Evolutionary conservation across 495 filamentous ascomycete genomes (phyloP).

Genomic region (Podospora fimiseda): DNA sequence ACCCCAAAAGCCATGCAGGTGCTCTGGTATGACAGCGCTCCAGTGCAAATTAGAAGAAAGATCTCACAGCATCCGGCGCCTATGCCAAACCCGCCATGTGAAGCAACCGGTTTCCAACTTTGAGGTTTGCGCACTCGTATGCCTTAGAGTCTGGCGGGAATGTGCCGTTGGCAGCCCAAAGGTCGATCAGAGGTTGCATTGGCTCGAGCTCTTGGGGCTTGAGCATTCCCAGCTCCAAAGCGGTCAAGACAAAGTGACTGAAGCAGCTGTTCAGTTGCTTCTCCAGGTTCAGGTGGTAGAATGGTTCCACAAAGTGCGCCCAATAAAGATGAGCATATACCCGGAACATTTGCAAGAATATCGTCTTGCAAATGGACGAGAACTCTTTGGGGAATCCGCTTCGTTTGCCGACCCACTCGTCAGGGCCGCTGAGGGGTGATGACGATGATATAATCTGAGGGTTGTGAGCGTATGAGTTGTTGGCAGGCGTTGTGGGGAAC

Average conservation of each 20-base stretch:
- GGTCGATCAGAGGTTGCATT: slow-evolving; percentile 85
- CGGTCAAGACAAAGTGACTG: slow-evolving; percentile 85
- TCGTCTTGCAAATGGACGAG: slow-evolving; percentile 76
- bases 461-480: slow-evolving; percentile 50
- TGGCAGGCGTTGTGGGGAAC: slow-evolving; percentile 70
- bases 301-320: slow-evolving; percentile 73
- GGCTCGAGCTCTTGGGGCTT: slow-evolving; percentile 81
- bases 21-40: no score
- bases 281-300: slow-evolving; percentile 75
- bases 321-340: slow-evolving; percentile 90
- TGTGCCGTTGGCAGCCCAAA: slow-evolving; percentile 79
- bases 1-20: no score
- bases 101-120: slow-evolving; percentile 36
- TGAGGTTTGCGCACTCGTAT: slow-evolving; percentile 50
- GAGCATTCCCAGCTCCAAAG: slow-evolving; percentile 75
- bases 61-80: no score
- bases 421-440: slow-evolving; percentile 50
- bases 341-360: slow-evolving; percentile 96
- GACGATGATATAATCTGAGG: slow-evolving; percentile 53
- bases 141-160: slow-evolving; percentile 66
- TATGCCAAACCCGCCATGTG: slow-evolving; percentile 36
- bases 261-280: slow-evolving; percentile 93
- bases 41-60: no score
- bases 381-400: slow-evolving; percentile 85
- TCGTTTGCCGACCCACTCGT: slow-evolving; percentile 75